These are phyloP conservation scores for Plasmodium billcollinsi DNA, from an alignment of 169 alveolate species.

Conservation along the genomic window DNA sequence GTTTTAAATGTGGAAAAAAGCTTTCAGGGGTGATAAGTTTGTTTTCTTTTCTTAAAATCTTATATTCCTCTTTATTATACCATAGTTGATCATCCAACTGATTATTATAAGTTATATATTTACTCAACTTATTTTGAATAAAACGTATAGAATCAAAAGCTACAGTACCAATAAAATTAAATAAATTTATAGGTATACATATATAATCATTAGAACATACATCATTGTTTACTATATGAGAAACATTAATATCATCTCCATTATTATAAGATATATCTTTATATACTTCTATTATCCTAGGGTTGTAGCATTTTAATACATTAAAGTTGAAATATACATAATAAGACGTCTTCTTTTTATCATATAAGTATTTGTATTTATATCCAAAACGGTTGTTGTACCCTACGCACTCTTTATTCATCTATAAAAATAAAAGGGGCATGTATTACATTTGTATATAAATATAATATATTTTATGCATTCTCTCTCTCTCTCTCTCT, in stretches of 20 bases:
- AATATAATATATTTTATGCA: no score
- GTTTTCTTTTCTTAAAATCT: slow-evolving; percentile 30
- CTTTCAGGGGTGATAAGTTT: slow-evolving; percentile 22
- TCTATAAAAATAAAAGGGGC: slow-evolving; percentile 11
- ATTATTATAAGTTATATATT: slow-evolving; percentile 42
- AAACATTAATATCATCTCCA: slow-evolving; percentile 75
- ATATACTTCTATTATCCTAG: slow-evolving; percentile 58
- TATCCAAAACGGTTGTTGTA: slow-evolving; percentile 68
- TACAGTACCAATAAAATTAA: slow-evolving; percentile 50
- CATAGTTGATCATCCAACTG: slow-evolving; percentile 67
- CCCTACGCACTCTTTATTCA: slow-evolving; percentile 38
- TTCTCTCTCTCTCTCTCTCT: no score
- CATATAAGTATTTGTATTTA: slow-evolving; percentile 47
- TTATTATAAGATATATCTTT: slow-evolving; percentile 71
- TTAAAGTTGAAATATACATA: slow-evolving; percentile 49
- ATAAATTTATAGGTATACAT: slow-evolving; percentile 71
- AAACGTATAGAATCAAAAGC: slow-evolving; percentile 35
- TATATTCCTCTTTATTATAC: slow-evolving; percentile 59
- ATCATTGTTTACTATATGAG: slow-evolving; percentile 54
- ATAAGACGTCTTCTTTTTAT: slow-evolving; percentile 18
- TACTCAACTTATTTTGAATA: slow-evolving; percentile 49
- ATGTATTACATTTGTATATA: no score
- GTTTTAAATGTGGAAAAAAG: slow-evolving; percentile 68
- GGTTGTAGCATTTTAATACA: slow-evolving; percentile 22
- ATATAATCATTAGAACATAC: slow-evolving; percentile 69